Evolutionary conservation across 345 rosid genomes (phyloP), one percentile per base, ranked within the genome.

Genomic region (Lumnitzera racemosa): DNA sequence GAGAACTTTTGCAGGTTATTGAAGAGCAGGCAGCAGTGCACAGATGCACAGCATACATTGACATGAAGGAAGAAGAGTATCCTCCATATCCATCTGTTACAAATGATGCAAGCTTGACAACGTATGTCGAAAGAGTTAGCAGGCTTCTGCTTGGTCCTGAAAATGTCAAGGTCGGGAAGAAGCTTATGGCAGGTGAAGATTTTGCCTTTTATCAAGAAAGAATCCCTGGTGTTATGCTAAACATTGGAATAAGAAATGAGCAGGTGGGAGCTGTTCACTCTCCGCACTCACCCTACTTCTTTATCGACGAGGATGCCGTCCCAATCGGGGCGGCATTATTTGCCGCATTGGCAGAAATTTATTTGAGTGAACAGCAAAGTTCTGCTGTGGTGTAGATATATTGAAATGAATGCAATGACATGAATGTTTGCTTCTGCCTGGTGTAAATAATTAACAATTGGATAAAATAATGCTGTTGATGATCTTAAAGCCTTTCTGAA

Each of bases 121-220:
- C 49, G 13, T 85, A 74, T 25, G 83, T 80, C 5, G 71, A 78
- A 59, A 81, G 67, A 52, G 84, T 87, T 16, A 78, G 81, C 29
- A 63, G 63, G 54, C 77, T 68, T 61, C 63, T 87, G 74, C 72
- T 89, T 51, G 96, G 95, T 57, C 73, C 82, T 0, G 80, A 81
- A 72, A 83, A 81, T 36, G 80, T 82, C 8, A 69, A 56, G 70
- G 67, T 24, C 17, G 78, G 68, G 24, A 9, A 52, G 12, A 89
- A 77, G 66, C 59, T 81, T 41, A 80, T 89, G 91, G 96, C 85
- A 0, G 96, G 96, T 3, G 96, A 89, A 75, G 96, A 89, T 70
- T 92, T 92, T 58, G 78, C 92, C 47, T 87, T 89, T 72, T 89
- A 83, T 66, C 92, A 83, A 74, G 81, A 89, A 65, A 11, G 20